These are phyloP conservation scores for Helichrysum umbraculigerum DNA, from an alignment of 129 eudicot species.

Conservation along the genomic window DNA sequence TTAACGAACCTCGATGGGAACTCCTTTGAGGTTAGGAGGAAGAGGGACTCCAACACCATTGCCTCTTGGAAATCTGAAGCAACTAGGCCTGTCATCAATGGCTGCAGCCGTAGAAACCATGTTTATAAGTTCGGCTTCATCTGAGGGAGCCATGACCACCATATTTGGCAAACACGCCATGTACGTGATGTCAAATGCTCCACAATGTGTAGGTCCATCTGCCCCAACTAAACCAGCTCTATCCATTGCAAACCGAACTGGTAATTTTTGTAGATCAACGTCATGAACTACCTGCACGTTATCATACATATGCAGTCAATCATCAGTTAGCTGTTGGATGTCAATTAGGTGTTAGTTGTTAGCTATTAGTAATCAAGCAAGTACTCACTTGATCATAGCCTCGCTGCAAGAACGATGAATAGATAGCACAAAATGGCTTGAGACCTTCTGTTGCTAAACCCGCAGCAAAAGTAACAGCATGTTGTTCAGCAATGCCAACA, in stretches of 20 bases:
- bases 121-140: conserved; percentile 80
- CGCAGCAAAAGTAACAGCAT: conserved; percentile 91
- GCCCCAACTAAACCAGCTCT: conserved; percentile 92
- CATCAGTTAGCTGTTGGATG: neutral
- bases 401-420: conserved; percentile 77
- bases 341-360: neutral
- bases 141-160: conserved; percentile 94
- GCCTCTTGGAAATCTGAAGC: conserved; percentile 85
- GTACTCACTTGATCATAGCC: conserved; percentile 78
- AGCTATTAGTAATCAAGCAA: neutral
- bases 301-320: neutral
- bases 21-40: conserved; percentile 70
- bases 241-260: conserved; percentile 89
- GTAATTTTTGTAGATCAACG: conserved; percentile 82
- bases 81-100: conserved; percentile 81
- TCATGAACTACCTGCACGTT: conserved; percentile 72
- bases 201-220: conserved; percentile 94
- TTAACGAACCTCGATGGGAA: conserved; percentile 62
- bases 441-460: conserved; percentile 87
- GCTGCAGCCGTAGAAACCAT: conserved; percentile 86
- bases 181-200: conserved; percentile 81
- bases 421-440: conserved; percentile 87
- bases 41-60: conserved; percentile 68
- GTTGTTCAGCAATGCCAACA: conserved; percentile 90
- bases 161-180: conserved; percentile 95